Evolutionary conservation across 208 protist species (phyloP).

Genomic region (Trypanosoma platydactyli): DNA sequence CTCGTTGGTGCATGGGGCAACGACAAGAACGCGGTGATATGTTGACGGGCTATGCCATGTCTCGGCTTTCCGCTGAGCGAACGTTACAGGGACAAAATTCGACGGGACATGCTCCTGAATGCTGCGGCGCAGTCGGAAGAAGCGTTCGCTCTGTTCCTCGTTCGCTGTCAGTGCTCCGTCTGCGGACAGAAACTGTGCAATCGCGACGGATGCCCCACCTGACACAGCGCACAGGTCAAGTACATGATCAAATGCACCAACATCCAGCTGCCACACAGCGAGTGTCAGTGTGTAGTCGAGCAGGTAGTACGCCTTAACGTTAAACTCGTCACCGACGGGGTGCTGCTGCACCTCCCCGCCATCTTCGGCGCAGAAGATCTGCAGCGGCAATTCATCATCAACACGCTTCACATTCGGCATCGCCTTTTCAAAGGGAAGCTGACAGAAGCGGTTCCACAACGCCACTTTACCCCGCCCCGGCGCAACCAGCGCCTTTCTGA

Average conservation of each 20-base stretch:
- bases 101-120: slow-evolving; percentile 70
- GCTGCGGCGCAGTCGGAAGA: slow-evolving; percentile 60
- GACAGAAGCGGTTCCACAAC: slow-evolving; percentile 81
- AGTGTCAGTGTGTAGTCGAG: slow-evolving; percentile 78
- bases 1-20: slow-evolving; percentile 93
- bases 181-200: slow-evolving; percentile 72
- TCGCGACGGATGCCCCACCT: slow-evolving; percentile 75
- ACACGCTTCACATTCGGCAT: slow-evolving; percentile 57
- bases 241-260: slow-evolving; percentile 67
- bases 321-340: slow-evolving; percentile 44
- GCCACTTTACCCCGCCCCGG: slow-evolving; percentile 49
- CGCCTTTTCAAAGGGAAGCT: slow-evolving; percentile 65
- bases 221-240: slow-evolving; percentile 84
- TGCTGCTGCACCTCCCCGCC: slow-evolving; percentile 9
- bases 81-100: slow-evolving; percentile 54
- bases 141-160: slow-evolving; percentile 63
- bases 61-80: slow-evolving; percentile 71
- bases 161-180: slow-evolving; percentile 75
- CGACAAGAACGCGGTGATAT: slow-evolving; percentile 85
- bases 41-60: slow-evolving; percentile 63
- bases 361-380: slow-evolving; percentile 38
- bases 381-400: slow-evolving; percentile 37
- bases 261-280: slow-evolving; percentile 75
- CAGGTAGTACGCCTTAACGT: slow-evolving; percentile 72
- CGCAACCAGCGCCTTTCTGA: slow-evolving; percentile 48